Conservation (phyloP, 345 rosid species). For the Kernera saxatilis region DNA sequence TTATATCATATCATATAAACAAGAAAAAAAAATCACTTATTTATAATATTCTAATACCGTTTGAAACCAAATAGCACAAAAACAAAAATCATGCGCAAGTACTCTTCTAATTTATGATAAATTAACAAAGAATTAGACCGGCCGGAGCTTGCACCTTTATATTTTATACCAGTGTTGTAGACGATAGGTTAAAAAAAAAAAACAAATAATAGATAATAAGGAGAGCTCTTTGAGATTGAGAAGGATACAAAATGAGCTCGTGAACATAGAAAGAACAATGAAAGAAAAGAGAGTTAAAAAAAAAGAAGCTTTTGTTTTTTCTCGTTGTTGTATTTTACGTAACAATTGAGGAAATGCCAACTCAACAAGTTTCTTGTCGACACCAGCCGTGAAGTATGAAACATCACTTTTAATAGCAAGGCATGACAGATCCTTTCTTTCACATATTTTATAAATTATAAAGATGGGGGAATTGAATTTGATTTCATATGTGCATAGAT, state of each 20-base stretch:
- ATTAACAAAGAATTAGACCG: neutral
- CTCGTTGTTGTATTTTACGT: conserved; percentile 3
- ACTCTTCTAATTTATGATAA: neutral
- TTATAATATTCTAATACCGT: neutral
- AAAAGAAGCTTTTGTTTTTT: neutral
- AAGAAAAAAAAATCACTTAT: no score
- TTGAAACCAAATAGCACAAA: no score
- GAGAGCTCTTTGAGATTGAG: neutral
- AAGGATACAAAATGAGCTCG: conserved; percentile 1
- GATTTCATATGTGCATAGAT: neutral
- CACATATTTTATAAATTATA: neutral
- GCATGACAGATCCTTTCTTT: conserved; percentile 7
- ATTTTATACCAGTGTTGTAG: neutral
- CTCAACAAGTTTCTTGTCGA: conserved; percentile 8
- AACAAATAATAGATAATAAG: neutral
- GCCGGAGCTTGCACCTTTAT: neutral
- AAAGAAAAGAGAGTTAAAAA: neutral
- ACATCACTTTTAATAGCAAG: conserved; percentile 13
- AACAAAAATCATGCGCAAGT: no score
- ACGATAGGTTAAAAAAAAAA: neutral
- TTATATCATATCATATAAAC: no score
- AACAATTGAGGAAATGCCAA: conserved; percentile 1
- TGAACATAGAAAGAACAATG: neutral
- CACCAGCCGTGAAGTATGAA: conserved; percentile 24
- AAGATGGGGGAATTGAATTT: neutral